Evolutionary conservation across 2,329 filamentous ascomycete genomes (phyloP).

Genomic region (Colletotrichum sp.): DNA sequence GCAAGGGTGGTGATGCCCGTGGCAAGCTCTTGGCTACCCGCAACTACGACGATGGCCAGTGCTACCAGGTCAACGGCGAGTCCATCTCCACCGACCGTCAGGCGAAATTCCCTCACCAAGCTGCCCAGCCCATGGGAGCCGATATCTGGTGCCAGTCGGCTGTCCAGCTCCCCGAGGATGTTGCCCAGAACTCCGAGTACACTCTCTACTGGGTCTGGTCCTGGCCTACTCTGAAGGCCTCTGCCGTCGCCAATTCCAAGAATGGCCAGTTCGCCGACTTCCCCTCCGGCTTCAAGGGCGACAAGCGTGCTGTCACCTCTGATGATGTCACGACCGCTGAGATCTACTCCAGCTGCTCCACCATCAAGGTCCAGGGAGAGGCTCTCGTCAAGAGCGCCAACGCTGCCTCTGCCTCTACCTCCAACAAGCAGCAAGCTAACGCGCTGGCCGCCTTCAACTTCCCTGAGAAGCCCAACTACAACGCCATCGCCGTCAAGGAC

Average conservation of each 20-base stretch:
- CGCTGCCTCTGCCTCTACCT: slow-evolving; percentile 15
- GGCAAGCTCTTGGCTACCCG: slow-evolving; percentile 78
- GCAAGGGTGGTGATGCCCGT: slow-evolving; percentile 79
- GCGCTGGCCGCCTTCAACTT: slow-evolving; percentile 29
- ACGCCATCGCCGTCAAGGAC: slow-evolving; percentile 45
- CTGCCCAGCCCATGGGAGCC: slow-evolving; percentile 56
- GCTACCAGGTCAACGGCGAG: slow-evolving; percentile 77
- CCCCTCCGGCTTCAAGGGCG: slow-evolving; percentile 27
- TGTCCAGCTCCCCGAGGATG: slow-evolving; percentile 73
- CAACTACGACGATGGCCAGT: slow-evolving; percentile 89
- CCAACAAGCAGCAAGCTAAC: slow-evolving; percentile 15
- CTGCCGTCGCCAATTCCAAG: slow-evolving; percentile 42
- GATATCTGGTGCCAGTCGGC: slow-evolving; percentile 84
- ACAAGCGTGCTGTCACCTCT: slow-evolving; percentile 16
- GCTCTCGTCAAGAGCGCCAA: background rate
- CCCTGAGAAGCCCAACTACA: slow-evolving; percentile 41
- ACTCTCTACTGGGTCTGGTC: slow-evolving; percentile 98
- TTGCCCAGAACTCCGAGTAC: slow-evolving; percentile 67
- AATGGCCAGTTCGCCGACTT: slow-evolving; percentile 48
- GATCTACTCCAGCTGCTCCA: slow-evolving; percentile 36
- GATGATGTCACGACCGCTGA: slow-evolving; percentile 32
- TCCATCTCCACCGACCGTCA: slow-evolving; percentile 65
- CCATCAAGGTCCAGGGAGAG: slow-evolving; percentile 21
- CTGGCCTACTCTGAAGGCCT: slow-evolving; percentile 70
- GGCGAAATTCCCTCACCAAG: slow-evolving; percentile 52